A percentile compares a stretch with the other conserved stretches of the same genome.
These are phyloP conservation scores for Boletus pseudopeckii DNA, from an alignment of 768 basidiomycete species.

Conservation along the genomic window DNA sequence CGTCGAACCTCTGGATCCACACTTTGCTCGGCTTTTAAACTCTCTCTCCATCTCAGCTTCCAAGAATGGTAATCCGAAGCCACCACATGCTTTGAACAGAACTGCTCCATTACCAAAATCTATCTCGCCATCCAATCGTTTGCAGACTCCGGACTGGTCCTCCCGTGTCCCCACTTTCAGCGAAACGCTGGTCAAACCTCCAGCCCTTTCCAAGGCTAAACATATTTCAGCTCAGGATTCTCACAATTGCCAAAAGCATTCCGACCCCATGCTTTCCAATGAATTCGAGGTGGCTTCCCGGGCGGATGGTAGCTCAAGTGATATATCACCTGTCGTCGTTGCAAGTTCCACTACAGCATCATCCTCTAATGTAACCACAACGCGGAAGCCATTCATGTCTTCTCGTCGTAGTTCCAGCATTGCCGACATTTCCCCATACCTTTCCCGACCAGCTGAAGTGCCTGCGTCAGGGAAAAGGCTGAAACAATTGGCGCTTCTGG, in stretches of 20 bases:
- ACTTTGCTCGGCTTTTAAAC: conserved; percentile 65
- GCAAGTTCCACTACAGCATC: conserved; percentile 7
- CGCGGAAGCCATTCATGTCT: conserved; percentile 21
- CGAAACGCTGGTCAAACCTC: conserved; percentile 7
- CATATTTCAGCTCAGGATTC: background rate
- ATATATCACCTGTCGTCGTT: conserved; percentile 7
- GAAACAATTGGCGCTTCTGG: conserved; percentile 68
- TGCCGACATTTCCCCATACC: conserved; percentile 69
- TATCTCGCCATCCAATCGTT: conserved; percentile 10
- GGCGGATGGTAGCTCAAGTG: background rate
- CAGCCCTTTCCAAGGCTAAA: conserved; percentile 3
- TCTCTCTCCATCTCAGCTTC: conserved; percentile 57
- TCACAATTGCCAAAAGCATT: conserved; percentile 5
- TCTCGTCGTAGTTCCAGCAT: conserved; percentile 44
- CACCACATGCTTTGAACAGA: conserved; percentile 2
- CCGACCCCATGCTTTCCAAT: background rate
- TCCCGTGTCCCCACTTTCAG: conserved; percentile 28
- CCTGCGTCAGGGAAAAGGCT: conserved; percentile 59
- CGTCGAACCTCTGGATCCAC: conserved; percentile 53
- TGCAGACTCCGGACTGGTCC: conserved; percentile 31
- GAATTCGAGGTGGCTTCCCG: background rate
- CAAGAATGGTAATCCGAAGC: conserved; percentile 25
- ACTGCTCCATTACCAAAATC: conserved; percentile 10
- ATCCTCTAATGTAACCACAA: conserved; percentile 10
- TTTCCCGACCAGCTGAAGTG: conserved; percentile 51